phyloP scores from a whole-genome alignment of 352 stramenopile genomes.

The Phytophthora fragariaefolia region DNA sequence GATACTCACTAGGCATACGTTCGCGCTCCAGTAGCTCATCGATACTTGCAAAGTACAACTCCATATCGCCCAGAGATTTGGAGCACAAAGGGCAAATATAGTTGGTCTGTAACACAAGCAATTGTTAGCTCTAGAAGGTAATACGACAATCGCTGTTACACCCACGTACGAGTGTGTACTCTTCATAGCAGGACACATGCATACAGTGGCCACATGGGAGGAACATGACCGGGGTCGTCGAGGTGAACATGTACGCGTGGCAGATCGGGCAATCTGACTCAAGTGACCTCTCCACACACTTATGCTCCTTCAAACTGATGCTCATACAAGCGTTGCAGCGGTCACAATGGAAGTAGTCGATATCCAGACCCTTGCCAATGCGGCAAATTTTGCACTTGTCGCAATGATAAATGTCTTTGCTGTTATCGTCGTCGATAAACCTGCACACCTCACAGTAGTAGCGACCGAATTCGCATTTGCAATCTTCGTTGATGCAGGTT shows the following conservation, averaged over 20 bases:
- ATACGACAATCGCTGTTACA: not conserved
- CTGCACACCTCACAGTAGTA: constrained; percentile 97
- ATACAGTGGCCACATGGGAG: constrained; percentile 96
- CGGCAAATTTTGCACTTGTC: constrained; percentile 98
- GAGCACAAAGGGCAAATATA: constrained; percentile 96
- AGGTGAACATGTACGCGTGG: constrained; percentile 96
- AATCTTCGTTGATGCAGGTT: constrained; percentile 68
- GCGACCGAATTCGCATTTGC: constrained; percentile 83
- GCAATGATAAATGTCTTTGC: constrained; percentile 98
- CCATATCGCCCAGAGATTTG: constrained; percentile 96
- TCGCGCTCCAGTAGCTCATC: constrained; percentile 83
- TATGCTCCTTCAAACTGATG: constrained; percentile 90
- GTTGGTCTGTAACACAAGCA: constrained; percentile 62
- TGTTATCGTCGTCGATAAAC: constrained; percentile 94
- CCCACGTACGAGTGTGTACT: constrained; percentile 87
- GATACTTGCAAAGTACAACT: constrained; percentile 87
- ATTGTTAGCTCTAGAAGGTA: constrained; percentile 10
- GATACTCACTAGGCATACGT: constrained; percentile 82
- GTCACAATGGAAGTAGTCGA: constrained; percentile 99
- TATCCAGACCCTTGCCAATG: constrained; percentile 93
- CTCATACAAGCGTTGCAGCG: constrained; percentile 98
- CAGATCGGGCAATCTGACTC: constrained; percentile 97
- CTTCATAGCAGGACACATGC: constrained; percentile 95
- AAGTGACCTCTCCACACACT: constrained; percentile 94
- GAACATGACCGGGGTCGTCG: constrained; percentile 94